These are phyloP conservation scores for Clonostachys chloroleuca DNA, from an alignment of 2,329 filamentous ascomycete genomes.

Conservation along the genomic window DNA sequence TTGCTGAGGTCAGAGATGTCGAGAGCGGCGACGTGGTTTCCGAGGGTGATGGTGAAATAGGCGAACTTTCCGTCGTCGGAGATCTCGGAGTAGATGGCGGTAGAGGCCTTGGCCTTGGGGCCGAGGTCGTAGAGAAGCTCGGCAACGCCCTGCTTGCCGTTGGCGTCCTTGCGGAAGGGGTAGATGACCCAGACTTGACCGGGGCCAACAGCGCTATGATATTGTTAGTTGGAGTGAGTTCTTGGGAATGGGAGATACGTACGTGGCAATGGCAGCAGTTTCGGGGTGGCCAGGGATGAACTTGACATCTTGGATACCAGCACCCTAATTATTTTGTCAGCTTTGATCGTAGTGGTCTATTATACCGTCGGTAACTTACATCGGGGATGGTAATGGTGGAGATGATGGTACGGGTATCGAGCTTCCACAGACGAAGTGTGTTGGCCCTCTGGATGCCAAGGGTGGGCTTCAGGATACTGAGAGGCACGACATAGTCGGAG, in stretches of 20 bases:
- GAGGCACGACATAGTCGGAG: constrained; percentile 58
- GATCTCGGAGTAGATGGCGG: constrained; percentile 59
- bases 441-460: constrained; percentile 47
- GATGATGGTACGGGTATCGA: constrained; percentile 47
- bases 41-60: constrained; percentile 57
- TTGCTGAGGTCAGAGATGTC: constrained; percentile 58
- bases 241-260: constrained; percentile 4
- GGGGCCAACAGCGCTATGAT: constrained; percentile 42
- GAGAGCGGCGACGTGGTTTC: constrained; percentile 57
- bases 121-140: constrained; percentile 56
- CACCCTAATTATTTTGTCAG: constrained; percentile 25
- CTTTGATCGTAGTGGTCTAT: background rate
- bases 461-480: constrained; percentile 57
- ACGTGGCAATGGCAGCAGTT: constrained; percentile 52
- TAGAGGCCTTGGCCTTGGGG: constrained; percentile 45
- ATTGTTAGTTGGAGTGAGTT: background rate
- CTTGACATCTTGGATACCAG: constrained; percentile 61
- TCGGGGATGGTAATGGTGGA: constrained; percentile 55
- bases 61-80: constrained; percentile 51
- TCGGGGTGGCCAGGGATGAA: constrained; percentile 59
- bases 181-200: constrained; percentile 64
- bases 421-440: constrained; percentile 56
- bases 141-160: constrained; percentile 52
- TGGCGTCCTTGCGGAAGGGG: constrained; percentile 48
- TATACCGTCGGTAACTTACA: constrained; percentile 19